Evolutionary conservation across 441 rosid genomes (phyloP).

Genomic region (California macrophylla): DNA sequence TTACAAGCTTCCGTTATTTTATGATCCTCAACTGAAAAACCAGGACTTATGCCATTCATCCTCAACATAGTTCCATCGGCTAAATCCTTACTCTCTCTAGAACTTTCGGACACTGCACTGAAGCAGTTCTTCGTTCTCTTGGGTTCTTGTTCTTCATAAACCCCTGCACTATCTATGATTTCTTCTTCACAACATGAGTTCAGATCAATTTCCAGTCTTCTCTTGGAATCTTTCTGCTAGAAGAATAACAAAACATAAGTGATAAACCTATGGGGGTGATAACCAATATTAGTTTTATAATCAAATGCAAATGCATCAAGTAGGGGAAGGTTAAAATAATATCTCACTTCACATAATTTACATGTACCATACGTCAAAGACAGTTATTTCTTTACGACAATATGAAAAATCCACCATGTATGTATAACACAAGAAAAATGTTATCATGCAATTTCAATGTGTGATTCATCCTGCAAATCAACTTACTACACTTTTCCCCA

Average conservation of each 20-base stretch:
- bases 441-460: not conserved
- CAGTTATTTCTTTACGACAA: not conserved
- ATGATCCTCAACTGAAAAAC: not conserved
- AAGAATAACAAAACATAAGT: slow-evolving; percentile 5
- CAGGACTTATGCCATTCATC: slow-evolving; percentile 1
- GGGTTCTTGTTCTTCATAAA: slow-evolving; percentile 5
- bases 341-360: not conserved
- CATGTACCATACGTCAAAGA: not conserved
- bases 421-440: no score
- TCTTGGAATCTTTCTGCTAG: slow-evolving; percentile 14
- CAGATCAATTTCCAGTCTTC: slow-evolving; percentile 15
- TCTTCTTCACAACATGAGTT: slow-evolving; percentile 6
- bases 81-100: not conserved
- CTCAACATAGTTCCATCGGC: not conserved
- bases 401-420: not conserved
- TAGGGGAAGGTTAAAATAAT: not conserved
- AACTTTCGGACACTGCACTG: not conserved
- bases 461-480: not conserved
- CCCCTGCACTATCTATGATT: not conserved
- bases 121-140: slow-evolving; percentile 15
- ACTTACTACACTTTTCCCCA: not conserved
- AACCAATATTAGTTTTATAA: not conserved
- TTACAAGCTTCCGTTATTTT: not conserved
- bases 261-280: not conserved
- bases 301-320: not conserved